A percentile compares a stretch with the other conserved stretches of the same genome.
These are phyloP conservation scores for Polygonum aviculare DNA, from an alignment of 148 eudicot species.

Conservation along the genomic window DNA sequence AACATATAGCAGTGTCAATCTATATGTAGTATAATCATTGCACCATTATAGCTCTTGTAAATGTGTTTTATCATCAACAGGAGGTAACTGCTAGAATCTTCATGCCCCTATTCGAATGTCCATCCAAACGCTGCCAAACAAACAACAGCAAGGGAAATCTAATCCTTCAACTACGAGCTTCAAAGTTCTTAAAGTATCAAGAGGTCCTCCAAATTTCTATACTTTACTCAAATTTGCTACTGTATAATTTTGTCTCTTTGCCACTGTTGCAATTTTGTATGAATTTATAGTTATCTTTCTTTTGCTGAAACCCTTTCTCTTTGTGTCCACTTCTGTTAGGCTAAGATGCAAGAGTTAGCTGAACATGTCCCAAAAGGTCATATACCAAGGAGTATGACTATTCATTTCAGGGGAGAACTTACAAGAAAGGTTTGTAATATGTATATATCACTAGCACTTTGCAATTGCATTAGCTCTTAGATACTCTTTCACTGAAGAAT, in stretches of 20 bases:
- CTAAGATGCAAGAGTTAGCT: constrained; percentile 90
- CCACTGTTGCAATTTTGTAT: background rate
- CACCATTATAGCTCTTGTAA: background rate
- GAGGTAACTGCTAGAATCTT: constrained; percentile 93
- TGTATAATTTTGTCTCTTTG: background rate
- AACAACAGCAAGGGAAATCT: constrained; percentile 85
- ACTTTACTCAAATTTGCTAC: too few relatives aligned
- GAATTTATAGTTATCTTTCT: background rate
- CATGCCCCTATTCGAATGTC: constrained; percentile 96
- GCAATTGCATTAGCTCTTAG: background rate
- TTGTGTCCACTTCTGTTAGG: constrained; percentile 34
- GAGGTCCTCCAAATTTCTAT: constrained; percentile 43
- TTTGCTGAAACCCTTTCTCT: background rate
- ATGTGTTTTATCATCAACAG: constrained; percentile 26
- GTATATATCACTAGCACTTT: background rate
- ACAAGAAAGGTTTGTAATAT: constrained; percentile 75
- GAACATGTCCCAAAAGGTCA: constrained; percentile 99
- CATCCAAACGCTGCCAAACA: constrained; percentile 60
- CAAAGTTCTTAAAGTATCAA: constrained; percentile 92
- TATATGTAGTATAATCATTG: background rate
- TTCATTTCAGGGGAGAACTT: constrained; percentile 93
- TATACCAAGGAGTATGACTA: constrained; percentile 91
- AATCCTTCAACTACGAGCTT: constrained; percentile 91
- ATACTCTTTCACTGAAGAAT: background rate
- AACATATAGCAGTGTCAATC: background rate